phyloP scores from a whole-genome alignment of 495 filamentous ascomycete genomes.

The Lasiosphaeria hispida region DNA sequence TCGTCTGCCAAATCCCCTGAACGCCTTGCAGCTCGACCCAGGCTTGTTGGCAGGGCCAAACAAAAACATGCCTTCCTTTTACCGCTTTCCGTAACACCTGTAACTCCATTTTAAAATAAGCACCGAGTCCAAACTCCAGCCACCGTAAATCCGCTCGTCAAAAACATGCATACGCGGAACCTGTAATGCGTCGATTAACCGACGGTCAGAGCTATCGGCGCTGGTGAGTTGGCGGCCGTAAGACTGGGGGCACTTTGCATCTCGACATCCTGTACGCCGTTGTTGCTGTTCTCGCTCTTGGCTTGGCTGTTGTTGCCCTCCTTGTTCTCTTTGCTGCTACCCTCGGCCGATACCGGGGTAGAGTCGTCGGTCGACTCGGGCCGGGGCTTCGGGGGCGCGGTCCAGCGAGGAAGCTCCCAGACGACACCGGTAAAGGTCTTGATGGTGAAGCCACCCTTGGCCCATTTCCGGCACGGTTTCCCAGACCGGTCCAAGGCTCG shows the following conservation, averaged over 20 bases:
- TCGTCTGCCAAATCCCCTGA: not conserved
- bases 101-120: not conserved
- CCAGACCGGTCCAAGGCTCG: slow-evolving; percentile 89
- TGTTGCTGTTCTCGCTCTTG: slow-evolving; percentile 70
- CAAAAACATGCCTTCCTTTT: not conserved
- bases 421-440: slow-evolving; percentile 90
- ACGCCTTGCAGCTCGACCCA: not conserved
- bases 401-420: slow-evolving; percentile 86
- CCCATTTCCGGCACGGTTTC: slow-evolving; percentile 89
- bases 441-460: slow-evolving; percentile 72
- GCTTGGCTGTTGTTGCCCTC: slow-evolving; percentile 61
- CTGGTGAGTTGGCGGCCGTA: slow-evolving; percentile 44
- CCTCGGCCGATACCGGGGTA: slow-evolving; percentile 54
- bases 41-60: not conserved
- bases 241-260: slow-evolving; percentile 42
- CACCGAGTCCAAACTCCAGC: not conserved
- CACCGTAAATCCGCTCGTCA: not conserved
- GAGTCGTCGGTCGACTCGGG: slow-evolving; percentile 37
- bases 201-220: slow-evolving; percentile 18
- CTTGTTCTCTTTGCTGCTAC: slow-evolving; percentile 74
- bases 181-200: not conserved
- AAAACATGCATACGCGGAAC: not conserved
- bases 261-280: slow-evolving; percentile 49
- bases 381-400: slow-evolving; percentile 58
- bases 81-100: not conserved